A percentile compares a stretch with the other conserved stretches of the same genome.
phyloP scores from a whole-genome alignment of 345 rosid genomes.

The Camelina neglecta region DNA sequence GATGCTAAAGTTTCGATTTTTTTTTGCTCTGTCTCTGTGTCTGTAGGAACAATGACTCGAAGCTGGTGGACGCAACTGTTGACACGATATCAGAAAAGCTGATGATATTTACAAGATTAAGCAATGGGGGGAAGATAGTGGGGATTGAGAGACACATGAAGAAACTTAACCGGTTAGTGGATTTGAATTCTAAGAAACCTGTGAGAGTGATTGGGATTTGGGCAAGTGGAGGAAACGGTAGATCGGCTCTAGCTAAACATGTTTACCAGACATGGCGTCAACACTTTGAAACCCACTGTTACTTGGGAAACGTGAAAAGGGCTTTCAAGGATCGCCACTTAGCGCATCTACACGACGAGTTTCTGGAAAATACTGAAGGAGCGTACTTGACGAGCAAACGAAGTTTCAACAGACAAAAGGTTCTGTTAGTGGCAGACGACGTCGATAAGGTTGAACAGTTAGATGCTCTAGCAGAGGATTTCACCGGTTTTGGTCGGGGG shows the following conservation, averaged over 20 bases:
- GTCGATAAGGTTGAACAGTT: conserved; percentile 24
- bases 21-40: background rate
- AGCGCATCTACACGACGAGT: conserved; percentile 22
- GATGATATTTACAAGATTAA: background rate
- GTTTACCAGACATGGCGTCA: conserved; percentile 9
- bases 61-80: conserved; percentile 37
- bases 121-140: background rate
- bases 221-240: conserved; percentile 25
- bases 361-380: conserved; percentile 3
- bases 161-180: background rate
- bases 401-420: conserved; percentile 24
- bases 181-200: conserved; percentile 21
- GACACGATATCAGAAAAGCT: conserved; percentile 19
- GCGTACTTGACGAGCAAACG: background rate
- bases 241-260: conserved; percentile 33
- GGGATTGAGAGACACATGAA: conserved; percentile 43
- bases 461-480: conserved; percentile 36
- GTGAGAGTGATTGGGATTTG: conserved; percentile 35
- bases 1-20: background rate
- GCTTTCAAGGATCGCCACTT: conserved; percentile 3
- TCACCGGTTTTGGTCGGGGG: conserved; percentile 35
- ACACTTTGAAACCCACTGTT: conserved; percentile 29
- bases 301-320: conserved; percentile 23
- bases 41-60: conserved; percentile 21
- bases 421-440: conserved; percentile 36